A percentile compares a stretch with the other conserved stretches of the same genome.
phyloP scores from a whole-genome alignment of 2,329 filamentous ascomycete genomes.

The Mariannaea elegans region DNA sequence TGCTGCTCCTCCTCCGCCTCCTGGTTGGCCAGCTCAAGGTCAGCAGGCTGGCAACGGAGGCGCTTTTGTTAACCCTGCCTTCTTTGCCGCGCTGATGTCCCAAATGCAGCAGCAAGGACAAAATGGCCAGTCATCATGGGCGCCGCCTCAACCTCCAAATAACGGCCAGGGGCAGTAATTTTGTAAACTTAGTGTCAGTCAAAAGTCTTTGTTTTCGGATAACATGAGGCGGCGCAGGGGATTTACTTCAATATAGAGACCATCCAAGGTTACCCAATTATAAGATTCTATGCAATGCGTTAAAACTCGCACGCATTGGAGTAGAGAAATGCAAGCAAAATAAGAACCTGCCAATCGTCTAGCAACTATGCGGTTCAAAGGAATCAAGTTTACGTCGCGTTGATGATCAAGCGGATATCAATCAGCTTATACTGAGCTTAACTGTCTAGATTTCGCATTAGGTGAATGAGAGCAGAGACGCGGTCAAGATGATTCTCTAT shows the following conservation, averaged over 20 bases:
- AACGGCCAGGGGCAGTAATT: slow-evolving; percentile 39
- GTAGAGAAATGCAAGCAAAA: too few species aligned
- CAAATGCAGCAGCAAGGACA: slow-evolving; percentile 53
- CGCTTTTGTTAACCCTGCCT: slow-evolving; percentile 66
- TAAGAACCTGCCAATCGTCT: too few species aligned
- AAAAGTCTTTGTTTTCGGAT: slow-evolving; percentile 9
- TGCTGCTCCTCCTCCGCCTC: slow-evolving; percentile 54
- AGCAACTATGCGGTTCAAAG: too few species aligned
- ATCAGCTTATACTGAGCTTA: too few species aligned
- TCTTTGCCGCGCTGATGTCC: slow-evolving; percentile 60
- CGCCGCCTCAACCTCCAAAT: slow-evolving; percentile 42
- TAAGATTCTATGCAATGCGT: background rate
- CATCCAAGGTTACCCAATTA: background rate
- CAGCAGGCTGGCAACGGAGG: slow-evolving; percentile 47
- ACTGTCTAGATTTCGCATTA: background rate
- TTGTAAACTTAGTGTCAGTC: background rate
- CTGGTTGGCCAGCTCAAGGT: slow-evolving; percentile 45
- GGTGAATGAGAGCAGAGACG: background rate
- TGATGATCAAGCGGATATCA: too few species aligned
- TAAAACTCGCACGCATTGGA: too few species aligned
- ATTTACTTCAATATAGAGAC: slow-evolving; percentile 30
- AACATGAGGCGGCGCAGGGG: slow-evolving; percentile 28
- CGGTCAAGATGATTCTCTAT: background rate
- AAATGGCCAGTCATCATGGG: slow-evolving; percentile 42
- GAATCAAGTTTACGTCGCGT: too few species aligned